Evolutionary conservation across 176 grass and related monocot species (phyloP).

Genomic region (Carex littledalei): DNA sequence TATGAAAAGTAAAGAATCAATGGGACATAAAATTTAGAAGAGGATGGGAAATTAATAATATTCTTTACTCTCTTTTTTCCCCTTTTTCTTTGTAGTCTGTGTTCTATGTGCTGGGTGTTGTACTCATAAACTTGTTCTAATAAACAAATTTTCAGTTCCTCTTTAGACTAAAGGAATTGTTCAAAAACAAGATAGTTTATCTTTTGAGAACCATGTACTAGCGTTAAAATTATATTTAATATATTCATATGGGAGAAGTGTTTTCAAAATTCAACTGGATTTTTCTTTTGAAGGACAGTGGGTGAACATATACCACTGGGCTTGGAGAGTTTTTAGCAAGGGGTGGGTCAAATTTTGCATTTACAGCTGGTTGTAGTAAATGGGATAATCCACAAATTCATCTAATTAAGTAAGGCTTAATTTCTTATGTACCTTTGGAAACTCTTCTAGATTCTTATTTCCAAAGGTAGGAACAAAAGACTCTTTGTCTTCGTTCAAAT

Average conservation of each 20-base stretch:
- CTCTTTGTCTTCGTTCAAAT: too few species aligned
- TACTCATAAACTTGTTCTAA: background rate
- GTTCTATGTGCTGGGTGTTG: background rate
- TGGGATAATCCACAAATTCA: background rate
- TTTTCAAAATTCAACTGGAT: background rate
- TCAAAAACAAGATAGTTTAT: background rate
- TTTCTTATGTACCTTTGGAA: too few species aligned
- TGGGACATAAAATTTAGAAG: background rate
- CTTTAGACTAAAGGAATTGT: background rate
- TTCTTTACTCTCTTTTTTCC: background rate
- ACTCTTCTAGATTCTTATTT: too few species aligned
- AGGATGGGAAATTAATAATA: background rate
- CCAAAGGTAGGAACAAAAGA: too few species aligned
- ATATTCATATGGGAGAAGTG: background rate
- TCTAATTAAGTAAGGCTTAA: too few species aligned
- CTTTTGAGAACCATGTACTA: background rate
- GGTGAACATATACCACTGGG: background rate
- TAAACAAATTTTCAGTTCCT: background rate
- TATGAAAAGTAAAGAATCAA: background rate
- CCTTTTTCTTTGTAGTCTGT: background rate
- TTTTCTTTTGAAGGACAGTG: background rate
- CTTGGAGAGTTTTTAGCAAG: background rate
- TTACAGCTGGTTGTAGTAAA: background rate
- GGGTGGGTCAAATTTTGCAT: background rate
- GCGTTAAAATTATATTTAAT: background rate